Percentiles rank a stretch among this genome's conserved stretches.
Evolutionary conservation across 768 basidiomycete genomes (phyloP).

Genomic region (Suillus clintonianus): DNA sequence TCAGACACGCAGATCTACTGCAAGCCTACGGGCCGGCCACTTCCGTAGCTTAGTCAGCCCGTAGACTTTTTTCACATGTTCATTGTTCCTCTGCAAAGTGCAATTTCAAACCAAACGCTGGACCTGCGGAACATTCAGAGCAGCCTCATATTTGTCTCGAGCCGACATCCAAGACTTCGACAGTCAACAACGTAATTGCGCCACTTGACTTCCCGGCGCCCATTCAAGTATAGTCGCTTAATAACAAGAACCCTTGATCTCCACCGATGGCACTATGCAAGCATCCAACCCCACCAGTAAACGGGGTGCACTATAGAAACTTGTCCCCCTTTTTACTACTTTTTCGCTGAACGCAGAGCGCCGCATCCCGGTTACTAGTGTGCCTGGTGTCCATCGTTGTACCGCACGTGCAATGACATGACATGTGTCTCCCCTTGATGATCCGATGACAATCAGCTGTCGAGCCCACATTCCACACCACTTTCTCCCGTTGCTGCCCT

Average conservation of each 20-base stretch:
- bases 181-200: background rate
- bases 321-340: background rate
- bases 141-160: background rate
- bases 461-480: conserved; percentile 12
- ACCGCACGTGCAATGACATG: conserved; percentile 19
- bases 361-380: background rate
- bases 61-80: too few species aligned
- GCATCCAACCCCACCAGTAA: background rate
- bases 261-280: background rate
- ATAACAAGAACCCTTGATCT: background rate
- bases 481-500: conserved; percentile 11
- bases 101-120: background rate
- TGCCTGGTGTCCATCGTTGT: background rate
- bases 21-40: background rate
- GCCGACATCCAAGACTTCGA: background rate
- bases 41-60: background rate
- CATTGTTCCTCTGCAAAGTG: too few species aligned
- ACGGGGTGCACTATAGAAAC: background rate
- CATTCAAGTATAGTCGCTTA: background rate
- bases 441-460: conserved; percentile 15
- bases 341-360: too few species aligned
- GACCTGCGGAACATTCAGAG: background rate
- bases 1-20: background rate
- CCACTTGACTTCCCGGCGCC: background rate
- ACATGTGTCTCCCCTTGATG: background rate